A percentile compares a stretch with the other conserved stretches of the same genome.
Evolutionary conservation across 1,284 basidiomycete genomes (phyloP).

Genomic region (Sporisorium graminicola): DNA sequence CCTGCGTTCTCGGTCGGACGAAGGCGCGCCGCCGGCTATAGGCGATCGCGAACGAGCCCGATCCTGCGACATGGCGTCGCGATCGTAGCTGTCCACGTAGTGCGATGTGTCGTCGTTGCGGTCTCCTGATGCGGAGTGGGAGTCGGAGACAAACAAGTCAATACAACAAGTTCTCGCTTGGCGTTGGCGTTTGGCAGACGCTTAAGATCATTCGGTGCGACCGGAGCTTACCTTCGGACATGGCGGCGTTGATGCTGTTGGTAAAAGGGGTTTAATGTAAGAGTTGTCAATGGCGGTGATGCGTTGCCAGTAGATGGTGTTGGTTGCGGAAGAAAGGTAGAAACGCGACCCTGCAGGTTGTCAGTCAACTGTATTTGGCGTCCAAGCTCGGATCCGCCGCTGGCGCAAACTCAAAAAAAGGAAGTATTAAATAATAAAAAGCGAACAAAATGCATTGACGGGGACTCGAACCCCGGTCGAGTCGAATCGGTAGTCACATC

Average conservation of each 20-base stretch:
- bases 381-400: constrained; percentile 22
- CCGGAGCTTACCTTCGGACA: constrained; percentile 39
- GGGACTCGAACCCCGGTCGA: constrained; percentile 61
- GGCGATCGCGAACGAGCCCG: constrained; percentile 49
- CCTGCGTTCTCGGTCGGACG: constrained; percentile 27
- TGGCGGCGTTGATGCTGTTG: not conserved
- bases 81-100: constrained; percentile 39
- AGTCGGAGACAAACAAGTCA: not conserved
- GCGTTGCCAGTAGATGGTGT: constrained; percentile 1
- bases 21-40: constrained; percentile 31
- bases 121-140: constrained; percentile 13
- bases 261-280: not conserved
- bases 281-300: not conserved
- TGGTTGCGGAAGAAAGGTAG: not conserved
- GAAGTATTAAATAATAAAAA: too few relatives aligned
- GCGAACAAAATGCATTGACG: constrained; percentile 51
- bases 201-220: not conserved
- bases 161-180: not conserved
- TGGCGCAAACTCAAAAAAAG: not conserved
- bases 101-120: constrained; percentile 38
- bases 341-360: constrained; percentile 8
- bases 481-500: constrained; percentile 41
- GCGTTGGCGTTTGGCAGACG: not conserved
- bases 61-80: constrained; percentile 44
- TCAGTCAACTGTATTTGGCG: not conserved